These are phyloP conservation scores for Termitomyces sp. DNA, from an alignment of 768 basidiomycete species.

Conservation along the genomic window DNA sequence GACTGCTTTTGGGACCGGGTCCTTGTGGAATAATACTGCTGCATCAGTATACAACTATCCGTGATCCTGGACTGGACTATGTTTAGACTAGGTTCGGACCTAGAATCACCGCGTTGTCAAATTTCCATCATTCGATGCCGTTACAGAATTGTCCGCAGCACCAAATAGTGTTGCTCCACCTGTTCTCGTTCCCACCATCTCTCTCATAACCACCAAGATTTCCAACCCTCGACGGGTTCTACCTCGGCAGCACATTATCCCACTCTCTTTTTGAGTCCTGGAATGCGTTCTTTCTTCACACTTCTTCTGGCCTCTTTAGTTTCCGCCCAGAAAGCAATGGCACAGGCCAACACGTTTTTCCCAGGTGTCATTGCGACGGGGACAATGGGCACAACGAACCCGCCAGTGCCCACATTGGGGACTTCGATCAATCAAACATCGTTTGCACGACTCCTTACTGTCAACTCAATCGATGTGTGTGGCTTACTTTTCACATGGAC, in stretches of 20 bases:
- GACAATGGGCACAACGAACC: constrained; percentile 34
- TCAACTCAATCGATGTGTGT: constrained; percentile 35
- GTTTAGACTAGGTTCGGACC: constrained; percentile 1
- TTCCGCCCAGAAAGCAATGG: constrained; percentile 7
- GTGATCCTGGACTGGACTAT: background rate
- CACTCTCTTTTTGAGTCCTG: background rate
- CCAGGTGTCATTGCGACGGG: constrained; percentile 38
- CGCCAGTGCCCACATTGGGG: constrained; percentile 31
- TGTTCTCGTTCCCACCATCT: background rate
- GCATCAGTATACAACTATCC: background rate
- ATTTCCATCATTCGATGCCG: background rate
- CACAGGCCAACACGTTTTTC: constrained; percentile 14
- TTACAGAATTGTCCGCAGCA: background rate
- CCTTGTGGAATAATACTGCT: too few relatives aligned
- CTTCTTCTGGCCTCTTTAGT: constrained; percentile 7
- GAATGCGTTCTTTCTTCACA: constrained; percentile 10
- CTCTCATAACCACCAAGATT: background rate
- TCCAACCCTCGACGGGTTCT: background rate
- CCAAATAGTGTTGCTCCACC: background rate
- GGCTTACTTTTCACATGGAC: background rate
- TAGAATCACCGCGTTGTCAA: background rate
- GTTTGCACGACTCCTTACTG: constrained; percentile 29
- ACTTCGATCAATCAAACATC: constrained; percentile 38
- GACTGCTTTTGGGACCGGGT: background rate
- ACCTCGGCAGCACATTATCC: background rate